Evolutionary conservation across 192 early-diverging fungal genomes (phyloP), one percentile per base, ranked within the genome.

Genomic region (Coemansia sp.): DNA sequence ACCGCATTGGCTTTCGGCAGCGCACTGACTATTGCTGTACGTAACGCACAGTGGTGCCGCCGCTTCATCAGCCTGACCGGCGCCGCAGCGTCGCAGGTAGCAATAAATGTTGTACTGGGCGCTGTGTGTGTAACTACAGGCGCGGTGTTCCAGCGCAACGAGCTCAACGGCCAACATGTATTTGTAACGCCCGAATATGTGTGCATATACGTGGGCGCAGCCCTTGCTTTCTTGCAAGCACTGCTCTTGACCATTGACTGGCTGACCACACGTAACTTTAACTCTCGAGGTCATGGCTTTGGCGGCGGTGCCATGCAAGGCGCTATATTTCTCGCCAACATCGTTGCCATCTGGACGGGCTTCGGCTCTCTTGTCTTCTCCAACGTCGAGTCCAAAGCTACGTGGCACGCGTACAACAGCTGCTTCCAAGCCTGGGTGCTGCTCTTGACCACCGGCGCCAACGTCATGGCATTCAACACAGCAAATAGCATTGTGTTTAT

Each of bases 391-490:
- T 28, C 46, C 49, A 55, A 10, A 5, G 40, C 23, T 9, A n/a
- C 63, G 31, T 82, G 73, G 74, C 79, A 82, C 38, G 60, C 74
- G 10, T 82, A 73, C 70, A 82, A 82, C 71, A 76, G 74, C 66
- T 69, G 70, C 66, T 82, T 70, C 59, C 68, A 68, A 52, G 53
- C 74, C 25, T 82, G 79, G 79, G 64, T 64, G 11, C 23, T 70
- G 40, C 64, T 82, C 17, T 70, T 76, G 26, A 76, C 74, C 23
- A 73, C 79, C 7, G 79, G 79, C 21, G 57, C 71, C 5, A 67
- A 74, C 6, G 71, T 66, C 15, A 59, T 73, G 23, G 58, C 62
- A 44, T 60, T 63, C 22, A 21, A 50, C 22, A 82, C 79, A 2
- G 51, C 57, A 37, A 76, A 70, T 60, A 82, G 79, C 66, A 68